A percentile compares a stretch with the other conserved stretches of the same genome.
phyloP scores from a whole-genome alignment of 2,329 filamentous ascomycete genomes.

The Monosporascus sp. region DNA sequence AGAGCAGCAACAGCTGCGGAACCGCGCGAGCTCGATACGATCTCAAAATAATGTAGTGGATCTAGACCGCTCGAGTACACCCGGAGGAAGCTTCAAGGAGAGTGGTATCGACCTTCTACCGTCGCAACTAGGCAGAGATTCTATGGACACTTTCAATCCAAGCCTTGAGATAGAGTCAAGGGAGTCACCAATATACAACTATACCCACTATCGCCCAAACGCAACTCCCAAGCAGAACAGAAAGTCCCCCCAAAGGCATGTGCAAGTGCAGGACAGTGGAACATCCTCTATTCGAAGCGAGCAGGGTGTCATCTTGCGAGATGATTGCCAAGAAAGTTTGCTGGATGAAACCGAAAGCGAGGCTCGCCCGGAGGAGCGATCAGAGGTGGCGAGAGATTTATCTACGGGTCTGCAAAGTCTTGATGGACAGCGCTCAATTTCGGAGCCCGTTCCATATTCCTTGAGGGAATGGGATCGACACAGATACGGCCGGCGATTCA shows the following conservation, averaged over 20 bases:
- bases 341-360: slow-evolving; percentile 4
- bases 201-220: slow-evolving; percentile 16
- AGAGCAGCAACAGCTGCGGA: neutral
- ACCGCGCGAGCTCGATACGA: slow-evolving; percentile 7
- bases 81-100: slow-evolving; percentile 4
- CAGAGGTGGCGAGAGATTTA: neutral
- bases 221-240: slow-evolving; percentile 19
- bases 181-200: slow-evolving; percentile 18
- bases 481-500: neutral
- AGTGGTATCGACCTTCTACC: slow-evolving; percentile 29
- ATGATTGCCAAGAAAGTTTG: slow-evolving; percentile 16
- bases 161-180: slow-evolving; percentile 23
- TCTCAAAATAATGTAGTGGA: slow-evolving; percentile 10
- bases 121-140: slow-evolving; percentile 25
- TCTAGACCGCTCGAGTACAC: slow-evolving; percentile 7
- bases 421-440: slow-evolving; percentile 10
- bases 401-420: neutral
- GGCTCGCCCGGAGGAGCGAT: slow-evolving; percentile 1
- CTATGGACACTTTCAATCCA: slow-evolving; percentile 26
- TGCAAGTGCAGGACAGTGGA: slow-evolving; percentile 20
- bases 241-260: slow-evolving; percentile 20
- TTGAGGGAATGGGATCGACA: neutral
- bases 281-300: slow-evolving; percentile 27
- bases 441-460: slow-evolving; percentile 7
- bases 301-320: slow-evolving; percentile 25